phyloP scores from a whole-genome alignment of 1,284 basidiomycete species.

The Flammula alnicola region DNA sequence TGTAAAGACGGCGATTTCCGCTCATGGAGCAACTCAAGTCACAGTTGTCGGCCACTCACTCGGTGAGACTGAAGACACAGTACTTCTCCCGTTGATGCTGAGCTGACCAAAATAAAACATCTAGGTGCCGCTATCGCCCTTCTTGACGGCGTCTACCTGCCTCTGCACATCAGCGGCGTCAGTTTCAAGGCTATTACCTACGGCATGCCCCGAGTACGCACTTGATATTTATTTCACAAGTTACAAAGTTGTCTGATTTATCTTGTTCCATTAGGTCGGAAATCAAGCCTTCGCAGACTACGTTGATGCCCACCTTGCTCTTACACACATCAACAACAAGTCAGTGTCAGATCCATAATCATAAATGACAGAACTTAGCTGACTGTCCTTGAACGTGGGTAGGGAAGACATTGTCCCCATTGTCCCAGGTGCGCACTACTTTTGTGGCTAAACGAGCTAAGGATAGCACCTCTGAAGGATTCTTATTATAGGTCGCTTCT shows the following conservation, averaged over 20 bases:
- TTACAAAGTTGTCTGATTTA: background rate
- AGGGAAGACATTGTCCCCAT: slow-evolving; percentile 52
- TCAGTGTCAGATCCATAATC: slow-evolving; percentile 19
- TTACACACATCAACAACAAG: slow-evolving; percentile 58
- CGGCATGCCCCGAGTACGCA: slow-evolving; percentile 59
- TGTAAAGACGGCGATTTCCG: slow-evolving; percentile 44
- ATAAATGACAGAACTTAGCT: background rate
- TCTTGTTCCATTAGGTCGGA: slow-evolving; percentile 46
- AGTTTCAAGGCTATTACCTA: slow-evolving; percentile 43
- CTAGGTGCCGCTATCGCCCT: slow-evolving; percentile 55
- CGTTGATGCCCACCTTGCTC: slow-evolving; percentile 48
- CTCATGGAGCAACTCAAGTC: slow-evolving; percentile 41
- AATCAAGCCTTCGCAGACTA: slow-evolving; percentile 65
- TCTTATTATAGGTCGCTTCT: slow-evolving; percentile 38
- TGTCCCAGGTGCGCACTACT: slow-evolving; percentile 40
- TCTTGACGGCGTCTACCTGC: slow-evolving; percentile 42
- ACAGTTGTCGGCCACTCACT: slow-evolving; percentile 57
- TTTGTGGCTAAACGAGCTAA: background rate
- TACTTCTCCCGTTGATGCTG: background rate
- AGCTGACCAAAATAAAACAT: background rate
- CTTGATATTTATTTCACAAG: background rate
- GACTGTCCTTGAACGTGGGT: slow-evolving; percentile 10
- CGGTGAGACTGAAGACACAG: slow-evolving; percentile 30
- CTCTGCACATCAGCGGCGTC: slow-evolving; percentile 37
- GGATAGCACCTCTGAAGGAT: slow-evolving; percentile 8